These are phyloP conservation scores for Pseudocercospora eumusae DNA, from an alignment of 2,329 filamentous ascomycete genomes.

Conservation along the genomic window DNA sequence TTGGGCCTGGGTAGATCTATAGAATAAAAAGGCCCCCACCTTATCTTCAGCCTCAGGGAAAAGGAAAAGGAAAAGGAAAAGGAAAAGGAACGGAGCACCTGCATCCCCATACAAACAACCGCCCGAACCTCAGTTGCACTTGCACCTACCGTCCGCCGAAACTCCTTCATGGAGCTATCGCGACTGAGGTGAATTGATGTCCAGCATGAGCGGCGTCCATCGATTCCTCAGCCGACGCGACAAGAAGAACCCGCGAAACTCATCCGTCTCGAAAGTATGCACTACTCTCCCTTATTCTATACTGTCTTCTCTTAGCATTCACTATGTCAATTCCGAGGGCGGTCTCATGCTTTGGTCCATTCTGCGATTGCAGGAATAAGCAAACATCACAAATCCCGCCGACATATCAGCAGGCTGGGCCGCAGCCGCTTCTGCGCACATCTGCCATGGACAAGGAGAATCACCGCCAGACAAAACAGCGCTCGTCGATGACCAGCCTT, in stretches of 20 bases:
- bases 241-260: slow-evolving; percentile 45
- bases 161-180: slow-evolving; percentile 16
- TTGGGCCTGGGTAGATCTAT: neutral
- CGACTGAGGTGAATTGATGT: slow-evolving; percentile 2
- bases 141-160: neutral
- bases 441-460: neutral
- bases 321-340: neutral
- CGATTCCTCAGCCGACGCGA: slow-evolving; percentile 72
- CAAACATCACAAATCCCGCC: neutral
- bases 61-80: slow-evolving; percentile 5
- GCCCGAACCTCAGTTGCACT: neutral
- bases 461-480: neutral
- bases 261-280: slow-evolving; percentile 29
- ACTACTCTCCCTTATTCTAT: slow-evolving; percentile 10
- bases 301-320: slow-evolving; percentile 10
- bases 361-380: slow-evolving; percentile 3
- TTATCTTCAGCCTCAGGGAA: slow-evolving; percentile 8
- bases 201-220: slow-evolving; percentile 55
- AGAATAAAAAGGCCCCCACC: neutral
- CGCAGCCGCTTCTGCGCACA: neutral
- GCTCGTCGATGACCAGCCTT: neutral
- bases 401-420: neutral
- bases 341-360: neutral
- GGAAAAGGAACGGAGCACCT: too few species aligned
- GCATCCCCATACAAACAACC: neutral